A percentile compares a stretch with the other conserved stretches of the same genome.
Conservation (phyloP, 2,329 filamentous ascomycete species). For the Catunica adiposa region DNA sequence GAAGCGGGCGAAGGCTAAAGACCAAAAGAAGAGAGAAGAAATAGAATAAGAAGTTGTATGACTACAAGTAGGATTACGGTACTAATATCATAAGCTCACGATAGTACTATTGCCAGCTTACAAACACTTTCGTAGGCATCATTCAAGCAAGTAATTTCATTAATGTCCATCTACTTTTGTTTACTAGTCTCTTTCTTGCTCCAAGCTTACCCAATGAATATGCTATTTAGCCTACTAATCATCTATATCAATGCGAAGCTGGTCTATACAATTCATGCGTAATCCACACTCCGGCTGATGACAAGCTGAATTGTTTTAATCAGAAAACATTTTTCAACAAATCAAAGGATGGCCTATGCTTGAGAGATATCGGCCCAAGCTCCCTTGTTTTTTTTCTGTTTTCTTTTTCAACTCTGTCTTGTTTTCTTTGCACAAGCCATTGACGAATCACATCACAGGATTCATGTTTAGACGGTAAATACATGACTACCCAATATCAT, state of each 20-base stretch:
- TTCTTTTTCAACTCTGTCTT: not conserved
- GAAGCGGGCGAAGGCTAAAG: conserved; percentile 2
- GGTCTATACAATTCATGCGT: conserved; percentile 2
- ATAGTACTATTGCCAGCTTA: not conserved
- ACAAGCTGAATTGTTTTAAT: not conserved
- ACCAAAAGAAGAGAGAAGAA: not conserved
- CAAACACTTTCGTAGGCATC: not conserved
- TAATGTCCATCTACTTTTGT: not conserved
- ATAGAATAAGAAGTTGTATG: not conserved
- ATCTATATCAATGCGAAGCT: not conserved
- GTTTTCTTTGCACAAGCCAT: not conserved
- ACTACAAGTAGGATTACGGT: not conserved
- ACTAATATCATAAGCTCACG: not conserved
- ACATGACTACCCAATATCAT: not conserved
- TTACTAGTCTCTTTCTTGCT: not conserved
- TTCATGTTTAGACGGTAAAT: not conserved
- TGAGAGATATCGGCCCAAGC: not conserved
- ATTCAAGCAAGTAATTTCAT: not conserved
- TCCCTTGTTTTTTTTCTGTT: not conserved
- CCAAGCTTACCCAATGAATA: not conserved
- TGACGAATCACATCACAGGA: not conserved
- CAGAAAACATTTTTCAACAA: not conserved
- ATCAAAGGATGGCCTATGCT: not conserved
- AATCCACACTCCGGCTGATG: not conserved
- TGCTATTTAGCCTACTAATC: not conserved